Evolutionary conservation across 352 stramenopile species (phyloP), one percentile per base, ranked within the genome.

Genomic region (Pythium dissotocum): DNA sequence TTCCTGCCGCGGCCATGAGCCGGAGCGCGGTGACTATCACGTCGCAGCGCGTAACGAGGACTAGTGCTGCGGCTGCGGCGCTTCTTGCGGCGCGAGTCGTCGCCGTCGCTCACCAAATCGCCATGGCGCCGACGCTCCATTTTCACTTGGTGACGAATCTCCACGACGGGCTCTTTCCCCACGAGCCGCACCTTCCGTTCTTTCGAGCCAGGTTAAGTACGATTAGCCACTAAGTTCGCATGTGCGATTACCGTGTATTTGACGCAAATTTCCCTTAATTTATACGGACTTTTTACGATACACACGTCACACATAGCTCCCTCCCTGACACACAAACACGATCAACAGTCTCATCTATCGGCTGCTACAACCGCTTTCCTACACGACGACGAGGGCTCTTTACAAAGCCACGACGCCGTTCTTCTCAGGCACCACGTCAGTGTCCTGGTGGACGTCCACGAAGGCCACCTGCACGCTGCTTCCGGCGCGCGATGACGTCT

Each of bases 61-160:
- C 72, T 78, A n/a, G 49, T 14, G 30, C 69, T 75, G 61, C 72
- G 72, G 12, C 51, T 65, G 65, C 63, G 65, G 2, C 69, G 65
- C 62, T 78, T 78, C 72, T 78, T 65, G 33, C 58, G 62, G 12
- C 71, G 55, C 10, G 52, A 24, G 24, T 65, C 68, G 42, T 70
- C 61, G 8, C 63, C 67, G 35, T 72, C 71, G 48, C 63, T 62
- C 46, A 42, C 49, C 9, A 49, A 46, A 49, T 66, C 51, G 58
- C 49, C 44, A 18, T 38, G 48, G 30, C 52, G 58, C n/a, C 52
- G 65, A 42, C 52, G 65, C 24, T 71, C 65, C 65, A 71, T 71
- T 28, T 12, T 36, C 30, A 48, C 48, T 30, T 32, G 18, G 49
- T 9, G 12, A 51, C 30, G 63, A 63, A 67, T 67, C 61, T 67